These are phyloP conservation scores for Trifolium repens DNA, from an alignment of 306 rosid genomes.

Conservation along the genomic window DNA sequence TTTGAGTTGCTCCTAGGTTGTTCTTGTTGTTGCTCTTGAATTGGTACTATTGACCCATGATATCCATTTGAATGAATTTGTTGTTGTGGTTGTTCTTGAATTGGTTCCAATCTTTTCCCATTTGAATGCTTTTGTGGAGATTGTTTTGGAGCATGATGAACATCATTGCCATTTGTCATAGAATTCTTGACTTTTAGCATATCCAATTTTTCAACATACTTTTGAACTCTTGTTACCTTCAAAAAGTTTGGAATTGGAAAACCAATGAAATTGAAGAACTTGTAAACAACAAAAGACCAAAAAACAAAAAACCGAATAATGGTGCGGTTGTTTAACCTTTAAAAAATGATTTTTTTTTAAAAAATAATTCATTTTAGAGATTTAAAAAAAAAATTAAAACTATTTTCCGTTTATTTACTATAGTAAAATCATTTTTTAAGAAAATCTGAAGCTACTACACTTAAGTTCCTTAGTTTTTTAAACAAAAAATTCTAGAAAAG, in stretches of 20 bases:
- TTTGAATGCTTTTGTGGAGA: conserved; percentile 53
- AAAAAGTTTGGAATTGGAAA: conserved; percentile 25
- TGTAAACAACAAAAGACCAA: neutral
- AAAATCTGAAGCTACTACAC: no score
- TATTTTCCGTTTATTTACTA: no score
- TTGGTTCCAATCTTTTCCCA: conserved; percentile 52
- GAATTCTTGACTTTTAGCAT: conserved; percentile 77
- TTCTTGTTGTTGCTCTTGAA: conserved; percentile 56
- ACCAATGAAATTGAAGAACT: neutral
- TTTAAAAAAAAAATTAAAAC: no score
- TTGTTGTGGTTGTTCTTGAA: conserved; percentile 57
- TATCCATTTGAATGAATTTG: conserved; percentile 37
- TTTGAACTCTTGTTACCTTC: conserved; percentile 94
- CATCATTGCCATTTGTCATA: conserved; percentile 50
- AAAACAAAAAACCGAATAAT: neutral
- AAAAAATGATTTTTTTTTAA: no score
- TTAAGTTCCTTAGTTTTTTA: no score
- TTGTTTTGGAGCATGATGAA: conserved; percentile 39
- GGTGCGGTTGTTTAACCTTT: no score
- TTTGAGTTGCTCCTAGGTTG: conserved; percentile 42
- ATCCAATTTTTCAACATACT: conserved; percentile 90
- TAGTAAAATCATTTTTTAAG: no score
- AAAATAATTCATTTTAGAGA: no score
- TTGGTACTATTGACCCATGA: conserved; percentile 46
- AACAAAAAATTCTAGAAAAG: no score